A percentile compares a stretch with the other conserved stretches of the same genome.
These are phyloP conservation scores for Backusella tarrabulga DNA, from an alignment of 192 early-diverging fungal species.

Conservation along the genomic window DNA sequence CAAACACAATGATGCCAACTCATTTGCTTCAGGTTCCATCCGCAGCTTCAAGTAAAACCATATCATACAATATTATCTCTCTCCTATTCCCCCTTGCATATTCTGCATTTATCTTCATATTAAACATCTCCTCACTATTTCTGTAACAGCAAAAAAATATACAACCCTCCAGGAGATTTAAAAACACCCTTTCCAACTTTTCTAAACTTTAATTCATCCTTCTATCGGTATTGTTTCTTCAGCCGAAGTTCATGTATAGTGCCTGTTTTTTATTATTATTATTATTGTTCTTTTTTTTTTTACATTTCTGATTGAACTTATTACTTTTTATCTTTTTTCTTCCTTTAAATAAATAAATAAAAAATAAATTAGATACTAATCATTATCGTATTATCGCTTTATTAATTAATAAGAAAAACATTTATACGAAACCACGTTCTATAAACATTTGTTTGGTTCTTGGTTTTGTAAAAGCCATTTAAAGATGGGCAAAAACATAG, in stretches of 20 bases:
- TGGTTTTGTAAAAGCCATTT: no score
- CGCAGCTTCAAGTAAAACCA: neutral
- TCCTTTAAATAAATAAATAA: neutral
- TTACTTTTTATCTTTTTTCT: neutral
- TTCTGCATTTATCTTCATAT: conserved; percentile 11
- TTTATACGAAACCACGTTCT: no score
- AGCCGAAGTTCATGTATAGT: conserved; percentile 18
- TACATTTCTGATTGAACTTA: neutral
- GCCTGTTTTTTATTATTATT: neutral
- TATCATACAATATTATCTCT: neutral
- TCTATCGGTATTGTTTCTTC: conserved; percentile 11
- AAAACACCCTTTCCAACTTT: neutral
- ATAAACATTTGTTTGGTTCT: no score
- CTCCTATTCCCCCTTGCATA: neutral
- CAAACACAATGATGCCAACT: neutral
- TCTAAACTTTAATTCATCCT: neutral
- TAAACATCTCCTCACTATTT: neutral
- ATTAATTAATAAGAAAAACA: no score
- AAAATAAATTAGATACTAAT: neutral
- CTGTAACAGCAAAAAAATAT: neutral
- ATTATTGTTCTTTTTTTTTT: neutral
- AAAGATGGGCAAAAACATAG: no score
- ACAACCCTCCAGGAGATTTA: neutral
- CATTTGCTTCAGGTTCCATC: neutral
- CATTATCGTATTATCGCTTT: neutral